phyloP scores from a whole-genome alignment of 257 asterid species.

The Nicotiana tabacum region DNA sequence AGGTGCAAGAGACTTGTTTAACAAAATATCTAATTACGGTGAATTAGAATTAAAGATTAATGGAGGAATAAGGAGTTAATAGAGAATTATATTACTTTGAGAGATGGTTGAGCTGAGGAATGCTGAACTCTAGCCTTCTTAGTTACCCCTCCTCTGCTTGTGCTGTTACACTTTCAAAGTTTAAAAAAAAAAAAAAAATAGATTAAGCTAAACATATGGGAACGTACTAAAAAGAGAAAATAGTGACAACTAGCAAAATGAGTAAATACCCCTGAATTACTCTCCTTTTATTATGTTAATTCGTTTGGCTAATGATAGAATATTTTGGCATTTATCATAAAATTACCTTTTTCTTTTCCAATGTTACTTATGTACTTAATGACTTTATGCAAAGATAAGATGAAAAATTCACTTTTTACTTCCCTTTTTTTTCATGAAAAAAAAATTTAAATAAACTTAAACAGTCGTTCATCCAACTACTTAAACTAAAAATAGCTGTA shows the following conservation, averaged over 20 bases:
- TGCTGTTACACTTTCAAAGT: constrained; percentile 52
- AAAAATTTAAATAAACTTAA: no score
- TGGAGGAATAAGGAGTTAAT: neutral
- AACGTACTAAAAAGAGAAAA: neutral
- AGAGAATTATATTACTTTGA: constrained; percentile 51
- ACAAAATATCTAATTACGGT: no score
- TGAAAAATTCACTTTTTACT: neutral
- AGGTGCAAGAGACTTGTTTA: no score
- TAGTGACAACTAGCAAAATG: neutral
- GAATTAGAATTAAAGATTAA: no score
- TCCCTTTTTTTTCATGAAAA: neutral
- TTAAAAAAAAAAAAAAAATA: no score
- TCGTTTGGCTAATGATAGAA: neutral
- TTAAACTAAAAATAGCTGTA: no score
- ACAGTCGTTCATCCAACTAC: no score
- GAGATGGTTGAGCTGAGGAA: constrained; percentile 71
- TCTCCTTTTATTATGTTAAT: neutral
- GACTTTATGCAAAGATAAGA: neutral
- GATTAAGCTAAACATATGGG: neutral
- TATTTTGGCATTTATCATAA: neutral
- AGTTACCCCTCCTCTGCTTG: constrained; percentile 51
- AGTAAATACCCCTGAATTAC: neutral
- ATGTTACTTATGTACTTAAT: neutral
- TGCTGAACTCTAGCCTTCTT: constrained; percentile 94
- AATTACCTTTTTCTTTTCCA: neutral